Evolutionary conservation across 768 basidiomycete species (phyloP), one percentile per base, ranked within the genome.

Genomic region (Clavaria fumosa): DNA sequence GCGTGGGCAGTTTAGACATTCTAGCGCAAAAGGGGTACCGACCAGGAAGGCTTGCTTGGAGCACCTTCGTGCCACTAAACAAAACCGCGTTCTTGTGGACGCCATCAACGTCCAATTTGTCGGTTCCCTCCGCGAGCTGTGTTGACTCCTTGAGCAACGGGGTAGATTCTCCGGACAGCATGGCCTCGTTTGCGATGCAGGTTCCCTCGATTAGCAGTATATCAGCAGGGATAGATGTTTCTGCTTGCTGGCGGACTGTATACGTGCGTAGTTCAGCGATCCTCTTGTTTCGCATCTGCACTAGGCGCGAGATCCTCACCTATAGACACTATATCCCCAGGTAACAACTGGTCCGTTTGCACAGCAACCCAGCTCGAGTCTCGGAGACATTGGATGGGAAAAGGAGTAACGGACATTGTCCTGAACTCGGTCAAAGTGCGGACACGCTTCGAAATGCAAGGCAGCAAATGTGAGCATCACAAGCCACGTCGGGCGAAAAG

Each of bases 111-210:
- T 95, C 88, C 27, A 97, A 67, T 17, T 59, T 65, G 35, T 93
- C 90, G 4, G 60, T 53, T 0, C 65, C 61, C 4, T 91, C 83
- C 7, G 88, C 64, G 0, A 97, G 66, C 45, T 88, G 81, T 40
- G 96, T 80, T 10, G 85, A 89, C 51, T 99, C 95, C 52, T 99
- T 99, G 33, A 99, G 65, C 6, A 99, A 65, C 0, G 95, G 95
- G 0, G 95, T 99, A 0, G 90, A 95, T 62, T 99, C 95, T 35
- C 95, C 95, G 1, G 90, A 95, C 2, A 99, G 64, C 95, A 99
- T 97, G 19, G 95, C 95, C 56, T 99, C 95, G 55, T 99, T 99
- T 45, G 97, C 91, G 49, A 99, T 97, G 44, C 80, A 82, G 1
- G 88, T 84, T 7, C 95, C 95, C 40, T 78, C 74, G 9, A 96